These are phyloP conservation scores for Nidularia sp. DNA, from an alignment of 768 basidiomycete genomes.

Conservation along the genomic window DNA sequence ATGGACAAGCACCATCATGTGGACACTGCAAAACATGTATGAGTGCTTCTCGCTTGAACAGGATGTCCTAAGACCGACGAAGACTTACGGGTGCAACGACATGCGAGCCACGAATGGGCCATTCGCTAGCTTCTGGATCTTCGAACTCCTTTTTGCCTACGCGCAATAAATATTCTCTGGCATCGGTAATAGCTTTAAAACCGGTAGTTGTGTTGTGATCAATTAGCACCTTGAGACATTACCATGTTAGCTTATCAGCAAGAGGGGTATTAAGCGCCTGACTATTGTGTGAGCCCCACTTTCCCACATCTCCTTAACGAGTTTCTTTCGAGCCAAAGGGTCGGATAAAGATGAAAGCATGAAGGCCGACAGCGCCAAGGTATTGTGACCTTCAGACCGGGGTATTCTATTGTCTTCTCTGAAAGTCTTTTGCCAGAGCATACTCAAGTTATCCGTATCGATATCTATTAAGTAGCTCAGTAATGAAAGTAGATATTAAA, in stretches of 20 bases:
- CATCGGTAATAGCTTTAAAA: constrained; percentile 75
- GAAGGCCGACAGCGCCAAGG: constrained; percentile 83
- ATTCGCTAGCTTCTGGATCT: constrained; percentile 31
- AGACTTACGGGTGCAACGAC: constrained; percentile 81
- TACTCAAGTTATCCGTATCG: constrained; percentile 36
- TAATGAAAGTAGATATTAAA: not conserved
- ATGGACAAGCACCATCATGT: constrained; percentile 83
- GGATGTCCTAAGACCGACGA: not conserved
- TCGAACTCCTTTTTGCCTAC: constrained; percentile 58
- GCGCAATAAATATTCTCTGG: constrained; percentile 67
- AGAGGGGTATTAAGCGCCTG: constrained; percentile 5
- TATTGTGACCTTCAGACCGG: constrained; percentile 38
- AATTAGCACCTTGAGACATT: constrained; percentile 63
- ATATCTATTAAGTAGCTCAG: constrained; percentile 28
- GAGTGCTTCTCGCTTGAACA: not conserved
- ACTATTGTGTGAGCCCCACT: constrained; percentile 86
- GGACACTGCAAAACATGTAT: constrained; percentile 58
- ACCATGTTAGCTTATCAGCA: not conserved
- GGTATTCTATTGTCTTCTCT: constrained; percentile 38
- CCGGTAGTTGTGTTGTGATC: constrained; percentile 78
- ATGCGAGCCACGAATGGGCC: constrained; percentile 55
- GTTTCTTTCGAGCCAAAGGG: constrained; percentile 51
- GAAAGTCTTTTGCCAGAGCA: constrained; percentile 58
- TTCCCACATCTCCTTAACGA: constrained; percentile 87
- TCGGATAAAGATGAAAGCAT: constrained; percentile 71